phyloP scores from a whole-genome alignment of 768 basidiomycete species.

The Kwoniella dendrophila region DNA sequence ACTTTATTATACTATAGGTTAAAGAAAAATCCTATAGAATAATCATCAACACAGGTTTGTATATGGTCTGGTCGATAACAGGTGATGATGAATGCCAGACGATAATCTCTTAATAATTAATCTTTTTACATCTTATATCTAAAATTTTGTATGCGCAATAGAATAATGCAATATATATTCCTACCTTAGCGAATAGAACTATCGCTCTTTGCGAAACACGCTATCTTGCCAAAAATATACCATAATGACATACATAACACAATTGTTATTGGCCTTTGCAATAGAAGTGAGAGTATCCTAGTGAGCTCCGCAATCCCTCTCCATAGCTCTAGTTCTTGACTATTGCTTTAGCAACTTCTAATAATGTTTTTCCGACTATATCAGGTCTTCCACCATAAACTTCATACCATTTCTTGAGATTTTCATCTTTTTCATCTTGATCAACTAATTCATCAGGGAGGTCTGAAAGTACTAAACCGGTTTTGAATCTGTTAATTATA shows the following conservation, averaged over 20 bases:
- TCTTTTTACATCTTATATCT: not conserved
- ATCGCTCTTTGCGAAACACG: no score
- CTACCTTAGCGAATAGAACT: no score
- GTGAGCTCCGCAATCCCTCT: no score
- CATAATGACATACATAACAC: no score
- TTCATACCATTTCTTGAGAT: conserved; percentile 22
- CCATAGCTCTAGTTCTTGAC: no score
- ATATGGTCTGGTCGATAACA: no score
- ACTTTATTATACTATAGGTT: conserved; percentile 53
- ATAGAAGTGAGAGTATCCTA: not conserved
- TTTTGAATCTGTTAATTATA: conserved; percentile 30
- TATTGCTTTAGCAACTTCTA: conserved; percentile 29
- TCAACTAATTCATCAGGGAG: conserved; percentile 18
- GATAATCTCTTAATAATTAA: not conserved
- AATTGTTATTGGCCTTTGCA: no score
- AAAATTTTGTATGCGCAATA: not conserved
- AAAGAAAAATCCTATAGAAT: no score
- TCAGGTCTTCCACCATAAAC: conserved; percentile 38
- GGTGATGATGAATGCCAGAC: not conserved
- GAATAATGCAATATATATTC: not conserved
- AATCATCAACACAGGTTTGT: no score
- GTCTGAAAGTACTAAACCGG: conserved; percentile 30
- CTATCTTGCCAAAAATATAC: no score
- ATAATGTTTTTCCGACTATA: conserved; percentile 26
- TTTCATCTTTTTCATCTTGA: conserved; percentile 8